Conservation (phyloP, 495 filamentous ascomycete species). For the Aspergillus coremiiformis region DNA sequence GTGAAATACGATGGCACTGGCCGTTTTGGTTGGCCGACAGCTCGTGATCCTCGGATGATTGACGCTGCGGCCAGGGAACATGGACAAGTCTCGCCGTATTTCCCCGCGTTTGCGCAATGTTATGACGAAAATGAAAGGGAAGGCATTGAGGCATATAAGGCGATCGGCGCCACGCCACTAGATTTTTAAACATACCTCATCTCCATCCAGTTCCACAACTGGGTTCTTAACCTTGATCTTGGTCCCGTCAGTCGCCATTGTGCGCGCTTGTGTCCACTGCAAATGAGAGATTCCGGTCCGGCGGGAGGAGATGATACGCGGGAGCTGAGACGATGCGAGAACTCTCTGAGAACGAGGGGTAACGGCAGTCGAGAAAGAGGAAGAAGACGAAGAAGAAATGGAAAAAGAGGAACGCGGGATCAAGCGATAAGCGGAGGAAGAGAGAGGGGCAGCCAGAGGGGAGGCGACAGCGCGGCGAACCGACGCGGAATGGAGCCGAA, state of each 20-base stretch:
- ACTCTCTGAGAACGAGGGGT: conserved; percentile 18
- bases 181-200: conserved; percentile 53
- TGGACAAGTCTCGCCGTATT: conserved; percentile 23
- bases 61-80: conserved; percentile 10
- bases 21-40: conserved; percentile 10
- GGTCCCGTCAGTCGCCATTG: conserved; percentile 37
- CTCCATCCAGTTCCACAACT: conserved; percentile 92
- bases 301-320: conserved; percentile 28
- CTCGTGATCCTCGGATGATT: conserved; percentile 14
- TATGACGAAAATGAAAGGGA: conserved; percentile 23
- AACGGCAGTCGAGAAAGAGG: conserved; percentile 18
- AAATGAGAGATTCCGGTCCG: conserved; percentile 29
- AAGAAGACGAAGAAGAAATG: conserved; percentile 21
- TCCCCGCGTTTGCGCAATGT: conserved; percentile 26
- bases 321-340: conserved; percentile 24
- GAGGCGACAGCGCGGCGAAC: conserved; percentile 32
- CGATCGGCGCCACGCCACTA: background rate
- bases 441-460: conserved; percentile 32
- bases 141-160: conserved; percentile 24
- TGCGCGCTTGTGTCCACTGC: conserved; percentile 34
- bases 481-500: conserved; percentile 40
- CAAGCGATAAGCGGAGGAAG: conserved; percentile 13
- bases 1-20: conserved; percentile 3
- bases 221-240: conserved; percentile 99
- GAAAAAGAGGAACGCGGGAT: conserved; percentile 14